Conservation (phyloP, 2,329 filamentous ascomycete species). For the Ascochyta lentis region DNA sequence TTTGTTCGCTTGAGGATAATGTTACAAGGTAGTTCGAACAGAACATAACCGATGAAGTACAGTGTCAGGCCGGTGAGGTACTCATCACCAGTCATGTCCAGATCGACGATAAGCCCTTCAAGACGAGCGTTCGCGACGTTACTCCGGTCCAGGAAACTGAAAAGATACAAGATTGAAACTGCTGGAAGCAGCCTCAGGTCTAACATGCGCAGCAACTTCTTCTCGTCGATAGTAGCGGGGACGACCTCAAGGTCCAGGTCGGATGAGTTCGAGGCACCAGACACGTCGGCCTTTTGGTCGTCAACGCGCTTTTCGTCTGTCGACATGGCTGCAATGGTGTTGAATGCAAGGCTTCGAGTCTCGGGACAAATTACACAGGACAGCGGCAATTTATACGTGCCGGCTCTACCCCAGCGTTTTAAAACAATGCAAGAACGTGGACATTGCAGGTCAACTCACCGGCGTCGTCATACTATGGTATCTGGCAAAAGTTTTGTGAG, state of each 20-base stretch:
- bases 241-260: constrained; percentile 38
- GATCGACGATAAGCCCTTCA: constrained; percentile 42
- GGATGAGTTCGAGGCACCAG: constrained; percentile 29
- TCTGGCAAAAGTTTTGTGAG: neutral
- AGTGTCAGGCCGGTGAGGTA: constrained; percentile 71
- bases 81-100: constrained; percentile 53
- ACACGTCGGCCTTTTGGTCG: constrained; percentile 19
- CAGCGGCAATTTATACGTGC: constrained; percentile 15
- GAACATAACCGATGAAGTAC: constrained; percentile 65
- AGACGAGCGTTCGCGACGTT: constrained; percentile 56
- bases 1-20: constrained; percentile 63
- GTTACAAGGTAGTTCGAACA: constrained; percentile 54
- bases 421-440: constrained; percentile 44
- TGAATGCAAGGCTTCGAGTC: neutral
- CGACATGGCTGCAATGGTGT: constrained; percentile 8
- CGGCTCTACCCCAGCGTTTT: neutral
- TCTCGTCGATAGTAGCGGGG: constrained; percentile 58
- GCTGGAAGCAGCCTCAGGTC: constrained; percentile 52
- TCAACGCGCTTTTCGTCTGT: constrained; percentile 28
- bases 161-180: constrained; percentile 52
- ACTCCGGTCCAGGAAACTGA: constrained; percentile 48
- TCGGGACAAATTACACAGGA: neutral
- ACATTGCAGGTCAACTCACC: constrained; percentile 16
- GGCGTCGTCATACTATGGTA: constrained; percentile 12
- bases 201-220: constrained; percentile 64